phyloP scores from a whole-genome alignment of 768 basidiomycete genomes.

The Thelephora ganbajun region DNA sequence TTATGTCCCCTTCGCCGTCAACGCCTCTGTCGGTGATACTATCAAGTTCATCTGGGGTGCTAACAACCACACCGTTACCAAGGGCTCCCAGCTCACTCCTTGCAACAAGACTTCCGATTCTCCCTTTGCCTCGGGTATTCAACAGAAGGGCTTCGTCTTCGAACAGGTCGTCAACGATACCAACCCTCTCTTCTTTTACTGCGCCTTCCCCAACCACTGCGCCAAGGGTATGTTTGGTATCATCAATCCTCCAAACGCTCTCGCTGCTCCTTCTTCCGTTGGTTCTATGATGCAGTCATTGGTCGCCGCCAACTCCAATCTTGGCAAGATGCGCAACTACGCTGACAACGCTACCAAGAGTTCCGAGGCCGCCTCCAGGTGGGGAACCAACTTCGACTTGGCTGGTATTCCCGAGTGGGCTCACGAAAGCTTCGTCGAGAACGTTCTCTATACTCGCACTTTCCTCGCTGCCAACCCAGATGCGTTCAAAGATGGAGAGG shows the following conservation, averaged over 20 bases:
- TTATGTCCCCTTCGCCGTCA: conserved; percentile 61
- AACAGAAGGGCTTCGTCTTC: conserved; percentile 53
- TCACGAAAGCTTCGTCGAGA: conserved; percentile 34
- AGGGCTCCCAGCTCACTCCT: conserved; percentile 47
- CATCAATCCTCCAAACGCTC: conserved; percentile 48
- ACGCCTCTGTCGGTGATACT: conserved; percentile 67
- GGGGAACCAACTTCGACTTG: conserved; percentile 56
- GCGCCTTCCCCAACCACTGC: conserved; percentile 57
- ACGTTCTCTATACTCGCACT: conserved; percentile 35
- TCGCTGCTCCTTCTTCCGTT: conserved; percentile 33
- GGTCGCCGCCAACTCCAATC: conserved; percentile 27
- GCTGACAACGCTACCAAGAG: conserved; percentile 31
- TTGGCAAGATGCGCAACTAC: conserved; percentile 43
- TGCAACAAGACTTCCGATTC: conserved; percentile 59
- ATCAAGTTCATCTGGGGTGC: conserved; percentile 68
- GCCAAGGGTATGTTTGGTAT: conserved; percentile 79
- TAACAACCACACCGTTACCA: conserved; percentile 74
- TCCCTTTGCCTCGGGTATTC: conserved; percentile 52
- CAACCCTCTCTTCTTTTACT: conserved; percentile 63
- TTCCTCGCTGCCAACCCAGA: conserved; percentile 38
- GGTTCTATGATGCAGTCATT: conserved; percentile 35
- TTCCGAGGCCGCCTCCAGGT: conserved; percentile 32
- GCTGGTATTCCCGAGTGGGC: conserved; percentile 39
- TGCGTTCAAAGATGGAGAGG: conserved; percentile 33
- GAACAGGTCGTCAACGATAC: conserved; percentile 62